These are phyloP conservation scores for Pluteus cervinus DNA, from an alignment of 768 basidiomycete species.

Conservation along the genomic window DNA sequence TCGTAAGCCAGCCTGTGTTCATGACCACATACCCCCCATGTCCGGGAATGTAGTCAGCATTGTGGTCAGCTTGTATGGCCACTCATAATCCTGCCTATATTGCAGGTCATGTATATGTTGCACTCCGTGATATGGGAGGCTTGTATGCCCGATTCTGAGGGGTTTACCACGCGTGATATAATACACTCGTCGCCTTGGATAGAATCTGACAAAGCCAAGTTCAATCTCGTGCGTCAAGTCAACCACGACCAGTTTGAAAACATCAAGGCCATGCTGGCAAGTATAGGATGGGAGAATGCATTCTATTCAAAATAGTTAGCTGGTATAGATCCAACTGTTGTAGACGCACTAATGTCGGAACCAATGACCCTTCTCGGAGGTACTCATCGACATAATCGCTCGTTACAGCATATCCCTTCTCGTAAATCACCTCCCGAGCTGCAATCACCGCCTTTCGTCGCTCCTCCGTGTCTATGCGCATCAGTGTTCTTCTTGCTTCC, in stretches of 20 bases:
- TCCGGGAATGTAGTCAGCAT: too few species aligned
- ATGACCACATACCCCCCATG: too few species aligned
- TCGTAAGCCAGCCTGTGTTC: too few species aligned
- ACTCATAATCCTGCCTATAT: too few species aligned
- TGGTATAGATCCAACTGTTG: neutral
- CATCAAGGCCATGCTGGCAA: conserved; percentile 12
- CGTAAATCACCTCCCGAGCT: conserved; percentile 20
- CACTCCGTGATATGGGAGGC: too few species aligned
- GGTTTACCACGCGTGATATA: too few species aligned
- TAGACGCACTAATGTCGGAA: conserved; percentile 21
- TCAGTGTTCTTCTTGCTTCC: neutral
- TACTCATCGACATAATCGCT: conserved; percentile 18
- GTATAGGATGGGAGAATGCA: conserved; percentile 22
- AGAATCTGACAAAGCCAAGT: conserved; percentile 26
- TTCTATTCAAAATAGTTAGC: conserved; percentile 21
- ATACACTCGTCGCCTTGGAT: too few species aligned
- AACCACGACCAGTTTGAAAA: conserved; percentile 20
- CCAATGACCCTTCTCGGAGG: conserved; percentile 19
- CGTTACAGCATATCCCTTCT: conserved; percentile 17
- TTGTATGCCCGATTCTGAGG: too few species aligned
- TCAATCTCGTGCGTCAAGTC: conserved; percentile 35
- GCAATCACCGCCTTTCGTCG: neutral
- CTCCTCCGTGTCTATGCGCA: neutral
- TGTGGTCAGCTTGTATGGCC: too few species aligned
- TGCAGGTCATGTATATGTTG: too few species aligned